These are phyloP conservation scores for Diaporthe vexans DNA, from an alignment of 2,329 filamentous ascomycete species.

Conservation along the genomic window DNA sequence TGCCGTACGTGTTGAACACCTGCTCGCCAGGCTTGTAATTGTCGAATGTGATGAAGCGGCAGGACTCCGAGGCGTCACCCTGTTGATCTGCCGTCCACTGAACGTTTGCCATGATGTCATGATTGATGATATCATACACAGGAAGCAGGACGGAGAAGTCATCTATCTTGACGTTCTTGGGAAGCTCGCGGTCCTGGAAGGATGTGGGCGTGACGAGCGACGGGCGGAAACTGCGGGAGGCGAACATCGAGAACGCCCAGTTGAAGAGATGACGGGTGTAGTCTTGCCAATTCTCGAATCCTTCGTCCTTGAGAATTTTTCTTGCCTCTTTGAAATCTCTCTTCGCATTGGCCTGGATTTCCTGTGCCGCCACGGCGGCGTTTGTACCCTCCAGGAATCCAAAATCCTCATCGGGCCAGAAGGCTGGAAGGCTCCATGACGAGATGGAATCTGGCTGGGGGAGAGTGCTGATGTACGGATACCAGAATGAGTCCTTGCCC, in stretches of 20 bases:
- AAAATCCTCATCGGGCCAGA: slow-evolving; percentile 74
- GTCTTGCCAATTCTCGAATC: slow-evolving; percentile 49
- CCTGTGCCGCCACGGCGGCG: slow-evolving; percentile 62
- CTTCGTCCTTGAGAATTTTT: slow-evolving; percentile 52
- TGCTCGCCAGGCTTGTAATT: slow-evolving; percentile 66
- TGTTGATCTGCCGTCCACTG: slow-evolving; percentile 65
- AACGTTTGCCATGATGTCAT: slow-evolving; percentile 71
- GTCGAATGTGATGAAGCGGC: slow-evolving; percentile 59
- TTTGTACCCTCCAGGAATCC: slow-evolving; percentile 69
- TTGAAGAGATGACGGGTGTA: slow-evolving; percentile 68
- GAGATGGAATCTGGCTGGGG: slow-evolving; percentile 70
- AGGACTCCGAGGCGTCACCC: slow-evolving; percentile 54
- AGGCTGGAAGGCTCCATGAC: slow-evolving; percentile 70
- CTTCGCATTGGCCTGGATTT: slow-evolving; percentile 62
- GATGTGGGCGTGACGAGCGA: slow-evolving; percentile 65
- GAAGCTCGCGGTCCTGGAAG: slow-evolving; percentile 50
- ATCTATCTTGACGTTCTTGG: slow-evolving; percentile 60
- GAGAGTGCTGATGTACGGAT: slow-evolving; percentile 75
- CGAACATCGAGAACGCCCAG: slow-evolving; percentile 76
- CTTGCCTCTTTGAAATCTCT: slow-evolving; percentile 61
- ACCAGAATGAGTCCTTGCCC: slow-evolving; percentile 73
- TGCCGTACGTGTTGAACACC: slow-evolving; percentile 79
- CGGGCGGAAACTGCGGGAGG: slow-evolving; percentile 74
- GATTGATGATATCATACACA: slow-evolving; percentile 80
- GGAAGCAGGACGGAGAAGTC: slow-evolving; percentile 79